These are phyloP conservation scores for Termitomyces heimii DNA, from an alignment of 768 basidiomycete species.

Conservation along the genomic window DNA sequence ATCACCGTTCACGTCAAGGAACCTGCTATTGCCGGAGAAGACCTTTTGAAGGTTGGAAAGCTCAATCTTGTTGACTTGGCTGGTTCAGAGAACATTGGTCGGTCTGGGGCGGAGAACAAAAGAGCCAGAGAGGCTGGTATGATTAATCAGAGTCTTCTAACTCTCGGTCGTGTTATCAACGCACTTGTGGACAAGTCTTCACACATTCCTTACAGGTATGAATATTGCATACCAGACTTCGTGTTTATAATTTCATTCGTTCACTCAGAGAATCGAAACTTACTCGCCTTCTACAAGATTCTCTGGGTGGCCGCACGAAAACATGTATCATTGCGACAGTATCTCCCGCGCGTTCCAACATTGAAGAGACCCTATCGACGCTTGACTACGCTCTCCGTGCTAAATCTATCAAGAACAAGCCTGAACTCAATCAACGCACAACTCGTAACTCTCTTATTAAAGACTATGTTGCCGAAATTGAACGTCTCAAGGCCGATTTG, in stretches of 20 bases:
- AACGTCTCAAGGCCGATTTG: slow-evolving; percentile 85
- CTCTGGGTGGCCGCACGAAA: slow-evolving; percentile 95
- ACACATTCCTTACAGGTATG: slow-evolving; percentile 91
- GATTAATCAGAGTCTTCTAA: slow-evolving; percentile 96
- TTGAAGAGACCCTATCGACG: slow-evolving; percentile 97
- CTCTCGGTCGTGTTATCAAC: slow-evolving; percentile 96
- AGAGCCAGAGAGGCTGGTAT: slow-evolving; percentile 95
- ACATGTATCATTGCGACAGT: slow-evolving; percentile 97
- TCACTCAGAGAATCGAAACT: slow-evolving; percentile 84
- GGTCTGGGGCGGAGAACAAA: slow-evolving; percentile 93
- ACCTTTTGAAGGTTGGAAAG: slow-evolving; percentile 89
- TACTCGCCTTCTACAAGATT: slow-evolving; percentile 96
- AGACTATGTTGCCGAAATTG: slow-evolving; percentile 92
- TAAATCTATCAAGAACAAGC: slow-evolving; percentile 92
- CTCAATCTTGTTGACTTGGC: slow-evolving; percentile 96
- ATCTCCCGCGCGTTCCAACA: slow-evolving; percentile 87
- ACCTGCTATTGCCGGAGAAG: slow-evolving; percentile 69
- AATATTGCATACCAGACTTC: not conserved
- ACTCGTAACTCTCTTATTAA: slow-evolving; percentile 88
- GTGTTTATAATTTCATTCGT: not conserved
- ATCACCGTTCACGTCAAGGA: slow-evolving; percentile 93
- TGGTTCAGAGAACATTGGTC: slow-evolving; percentile 95
- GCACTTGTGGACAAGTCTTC: slow-evolving; percentile 87
- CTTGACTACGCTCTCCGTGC: slow-evolving; percentile 95
- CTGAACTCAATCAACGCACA: slow-evolving; percentile 93